Conservation (phyloP, 1,139 yeast genomes). For the Suhomyces choctaworum region DNA sequence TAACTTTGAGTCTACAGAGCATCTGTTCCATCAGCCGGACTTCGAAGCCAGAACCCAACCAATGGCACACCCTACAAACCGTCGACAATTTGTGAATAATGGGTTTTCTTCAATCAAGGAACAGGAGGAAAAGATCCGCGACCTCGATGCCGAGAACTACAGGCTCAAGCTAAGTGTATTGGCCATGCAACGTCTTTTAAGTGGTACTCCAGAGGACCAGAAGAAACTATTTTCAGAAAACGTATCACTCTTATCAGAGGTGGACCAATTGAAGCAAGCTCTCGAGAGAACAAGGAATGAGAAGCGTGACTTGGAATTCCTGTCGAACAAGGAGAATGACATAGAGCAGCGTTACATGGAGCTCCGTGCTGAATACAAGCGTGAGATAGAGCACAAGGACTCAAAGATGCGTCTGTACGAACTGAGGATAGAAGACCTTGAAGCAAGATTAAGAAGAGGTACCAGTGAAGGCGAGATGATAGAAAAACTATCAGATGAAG, state of each 20-base stretch:
- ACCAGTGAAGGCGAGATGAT: constrained; percentile 8
- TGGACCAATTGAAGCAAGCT: constrained; percentile 24
- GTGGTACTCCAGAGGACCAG: constrained; percentile 47
- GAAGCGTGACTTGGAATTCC: constrained; percentile 9
- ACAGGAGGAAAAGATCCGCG: constrained; percentile 53
- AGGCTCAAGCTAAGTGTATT: constrained; percentile 60
- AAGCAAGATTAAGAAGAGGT: constrained; percentile 5
- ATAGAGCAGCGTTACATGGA: constrained; percentile 8
- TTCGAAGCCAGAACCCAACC: constrained; percentile 1
- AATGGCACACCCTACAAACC: constrained; percentile 11
- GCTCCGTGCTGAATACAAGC: constrained; percentile 12
- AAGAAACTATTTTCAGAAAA: constrained; percentile 40
- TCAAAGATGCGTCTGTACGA: constrained; percentile 15
- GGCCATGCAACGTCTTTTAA: constrained; percentile 51
- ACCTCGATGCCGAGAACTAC: constrained; percentile 60
- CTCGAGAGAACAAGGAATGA: constrained; percentile 17
- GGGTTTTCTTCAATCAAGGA: constrained; percentile 46
- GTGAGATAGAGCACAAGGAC: constrained; percentile 18
- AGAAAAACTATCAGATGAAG: constrained; percentile 14
- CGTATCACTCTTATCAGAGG: constrained; percentile 41
- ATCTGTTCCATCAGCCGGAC: constrained; percentile 7
- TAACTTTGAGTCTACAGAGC: constrained; percentile 17
- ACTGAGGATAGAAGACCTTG: constrained; percentile 8
- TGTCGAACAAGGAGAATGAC: constrained; percentile 21
- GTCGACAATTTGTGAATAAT: constrained; percentile 21